Percentiles rank a stretch among this genome's conserved stretches.
Conservation (phyloP, 129 eudicot species). For the Helichrysum umbraculigerum region DNA sequence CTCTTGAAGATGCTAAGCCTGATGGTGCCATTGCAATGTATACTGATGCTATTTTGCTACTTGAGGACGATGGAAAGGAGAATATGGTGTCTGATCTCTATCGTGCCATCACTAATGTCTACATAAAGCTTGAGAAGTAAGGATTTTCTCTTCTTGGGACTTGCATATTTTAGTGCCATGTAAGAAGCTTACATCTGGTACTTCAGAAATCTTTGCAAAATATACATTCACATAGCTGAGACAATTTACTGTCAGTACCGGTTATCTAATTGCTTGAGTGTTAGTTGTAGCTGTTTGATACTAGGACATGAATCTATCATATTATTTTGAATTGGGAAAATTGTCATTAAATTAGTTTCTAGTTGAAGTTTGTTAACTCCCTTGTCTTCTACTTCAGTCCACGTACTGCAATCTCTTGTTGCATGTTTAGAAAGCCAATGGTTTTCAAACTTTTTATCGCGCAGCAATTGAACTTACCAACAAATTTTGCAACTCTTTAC, state of each 20-base stretch:
- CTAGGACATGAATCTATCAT: slow-evolving; percentile 4
- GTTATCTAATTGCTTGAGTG: slow-evolving; percentile 11
- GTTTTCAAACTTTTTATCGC: not conserved
- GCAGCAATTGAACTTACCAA: not conserved
- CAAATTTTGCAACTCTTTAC: not conserved
- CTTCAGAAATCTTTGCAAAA: not conserved
- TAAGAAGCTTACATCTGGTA: not conserved
- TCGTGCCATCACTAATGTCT: slow-evolving; percentile 76
- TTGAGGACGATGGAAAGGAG: slow-evolving; percentile 93
- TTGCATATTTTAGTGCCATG: slow-evolving; percentile 6
- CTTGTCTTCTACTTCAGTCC: not conserved
- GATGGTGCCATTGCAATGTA: slow-evolving; percentile 75
- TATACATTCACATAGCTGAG: not conserved
- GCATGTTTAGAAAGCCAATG: not conserved
- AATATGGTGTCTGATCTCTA: slow-evolving; percentile 93
- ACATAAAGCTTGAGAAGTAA: slow-evolving; percentile 83
- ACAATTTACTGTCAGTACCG: not conserved
- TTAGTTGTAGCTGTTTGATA: not conserved
- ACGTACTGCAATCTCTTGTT: not conserved
- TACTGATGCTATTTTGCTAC: slow-evolving; percentile 65
- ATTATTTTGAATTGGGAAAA: not conserved
- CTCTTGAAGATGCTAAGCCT: slow-evolving; percentile 80
- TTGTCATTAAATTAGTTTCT: not conserved
- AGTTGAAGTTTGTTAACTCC: not conserved
- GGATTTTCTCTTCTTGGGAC: slow-evolving; percentile 24